Conservation (phyloP, 345 rosid genomes). For the Psidium friedrichsthalianum region DNA sequence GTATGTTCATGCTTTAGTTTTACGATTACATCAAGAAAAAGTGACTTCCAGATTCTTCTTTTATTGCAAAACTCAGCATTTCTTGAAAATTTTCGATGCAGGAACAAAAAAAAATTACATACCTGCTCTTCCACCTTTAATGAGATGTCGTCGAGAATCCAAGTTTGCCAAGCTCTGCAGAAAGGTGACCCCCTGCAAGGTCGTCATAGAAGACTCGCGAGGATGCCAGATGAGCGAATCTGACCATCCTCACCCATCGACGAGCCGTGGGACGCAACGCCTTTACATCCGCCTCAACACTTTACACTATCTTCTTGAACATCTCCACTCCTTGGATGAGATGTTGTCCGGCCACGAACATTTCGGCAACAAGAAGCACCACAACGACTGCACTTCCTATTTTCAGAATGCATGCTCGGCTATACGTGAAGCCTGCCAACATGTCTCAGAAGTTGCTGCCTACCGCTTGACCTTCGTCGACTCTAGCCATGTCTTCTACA, state of each 20-base stretch:
- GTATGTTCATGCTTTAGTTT: not conserved
- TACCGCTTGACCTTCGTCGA: slow-evolving; percentile 70
- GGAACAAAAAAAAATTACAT: slow-evolving; percentile 73
- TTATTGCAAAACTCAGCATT: not conserved
- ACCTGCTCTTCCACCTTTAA: slow-evolving; percentile 71
- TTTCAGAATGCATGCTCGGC: slow-evolving; percentile 43
- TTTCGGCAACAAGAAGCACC: not conserved
- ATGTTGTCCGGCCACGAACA: slow-evolving; percentile 25
- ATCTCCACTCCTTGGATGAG: slow-evolving; percentile 64
- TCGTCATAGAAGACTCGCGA: too few relatives aligned
- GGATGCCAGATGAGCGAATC: slow-evolving; percentile 22
- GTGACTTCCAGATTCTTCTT: not conserved
- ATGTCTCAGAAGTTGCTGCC: slow-evolving; percentile 86
- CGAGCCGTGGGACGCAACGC: slow-evolving; percentile 86
- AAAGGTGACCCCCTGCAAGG: slow-evolving; percentile 57
- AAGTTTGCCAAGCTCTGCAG: slow-evolving; percentile 64
- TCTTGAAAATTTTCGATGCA: slow-evolving; percentile 7
- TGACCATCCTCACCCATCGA: slow-evolving; percentile 65
- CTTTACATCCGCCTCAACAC: slow-evolving; percentile 84
- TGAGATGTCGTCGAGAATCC: slow-evolving; percentile 65
- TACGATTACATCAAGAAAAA: not conserved
- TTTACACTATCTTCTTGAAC: slow-evolving; percentile 53
- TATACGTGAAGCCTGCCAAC: slow-evolving; percentile 69
- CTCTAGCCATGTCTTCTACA: slow-evolving; percentile 58
- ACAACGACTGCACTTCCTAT: slow-evolving; percentile 25